Evolutionary conservation across 495 filamentous ascomycete genomes (phyloP), one percentile per base, ranked within the genome.

Genomic region (Lindgomyces ingoldianus): DNA sequence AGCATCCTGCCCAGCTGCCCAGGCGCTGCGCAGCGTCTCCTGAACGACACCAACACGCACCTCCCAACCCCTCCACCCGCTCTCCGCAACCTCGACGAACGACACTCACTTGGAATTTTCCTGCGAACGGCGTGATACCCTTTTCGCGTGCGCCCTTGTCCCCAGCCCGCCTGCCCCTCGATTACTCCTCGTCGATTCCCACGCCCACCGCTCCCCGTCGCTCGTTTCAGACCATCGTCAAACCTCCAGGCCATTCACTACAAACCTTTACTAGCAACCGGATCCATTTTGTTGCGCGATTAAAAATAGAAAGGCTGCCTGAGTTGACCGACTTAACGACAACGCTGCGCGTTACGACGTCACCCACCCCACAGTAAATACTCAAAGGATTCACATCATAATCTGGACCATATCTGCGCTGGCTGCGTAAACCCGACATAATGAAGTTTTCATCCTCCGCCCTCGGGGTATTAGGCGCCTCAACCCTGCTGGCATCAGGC

Each of bases 371-470:
- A 27, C 45, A 24, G 25, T 53, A n/a, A 21, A 19, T 61, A 30
- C 8, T 19, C 45, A 36, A 47, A 27, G 2, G 27, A 41, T 45
- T 22, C 22, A 16, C 47, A 45, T 6, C 14, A 29, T 19, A 4
- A 39, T 39, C 33, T 24, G 11, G 39, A 16, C 22, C 30, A 22
- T 16, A 26, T 36, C 27, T 47, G 18, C 60, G 47, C 24, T 36
- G 51, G 41, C 50, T 25, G 50, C 30, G 24, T 51, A 8, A 54
- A 11, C 33, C 21, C 46, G 18, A 30, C 48, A 70, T 61, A 52
- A 72, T 72, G 70, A 72, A 70, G 60, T 52, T 67, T 46, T 60
- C 60, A 16, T 42, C 39, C 25, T 64, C 59, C 8, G 62, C 56
- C 24, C 42, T 62, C 30, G 68, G 55, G 56, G 68, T 52, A 11